phyloP scores from a whole-genome alignment of 2,329 filamentous ascomycete genomes.

The Dactylellina drechsleri region DNA sequence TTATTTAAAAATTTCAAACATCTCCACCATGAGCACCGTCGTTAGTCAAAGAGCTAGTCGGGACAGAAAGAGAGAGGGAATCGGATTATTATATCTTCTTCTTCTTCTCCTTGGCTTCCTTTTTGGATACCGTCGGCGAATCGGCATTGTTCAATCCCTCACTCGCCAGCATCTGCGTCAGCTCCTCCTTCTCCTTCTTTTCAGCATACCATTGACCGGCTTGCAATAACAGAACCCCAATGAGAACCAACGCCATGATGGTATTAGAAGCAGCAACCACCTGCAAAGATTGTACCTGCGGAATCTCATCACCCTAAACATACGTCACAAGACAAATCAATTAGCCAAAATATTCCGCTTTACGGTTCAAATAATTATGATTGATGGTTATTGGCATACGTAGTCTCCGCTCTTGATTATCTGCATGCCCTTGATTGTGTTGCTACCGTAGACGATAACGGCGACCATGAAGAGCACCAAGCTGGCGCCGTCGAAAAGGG shows the following conservation, averaged over 20 bases:
- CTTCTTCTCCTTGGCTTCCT: slow-evolving; percentile 62
- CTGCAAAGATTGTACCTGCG: slow-evolving; percentile 86
- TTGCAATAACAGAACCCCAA: slow-evolving; percentile 91
- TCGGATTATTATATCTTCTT: slow-evolving; percentile 57
- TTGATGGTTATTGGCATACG: slow-evolving; percentile 18
- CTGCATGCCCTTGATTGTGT: slow-evolving; percentile 93
- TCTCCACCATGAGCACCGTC: too few species aligned
- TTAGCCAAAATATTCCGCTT: slow-evolving; percentile 23
- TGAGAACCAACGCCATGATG: slow-evolving; percentile 88
- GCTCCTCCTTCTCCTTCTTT: slow-evolving; percentile 86
- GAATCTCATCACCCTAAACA: slow-evolving; percentile 66
- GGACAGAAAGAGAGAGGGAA: too few species aligned
- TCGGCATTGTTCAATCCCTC: slow-evolving; percentile 59
- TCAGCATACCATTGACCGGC: slow-evolving; percentile 99
- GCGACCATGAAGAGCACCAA: slow-evolving; percentile 82
- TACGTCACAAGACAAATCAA: neutral
- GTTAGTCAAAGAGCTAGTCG: too few species aligned
- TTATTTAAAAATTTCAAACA: too few species aligned
- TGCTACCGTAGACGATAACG: slow-evolving; percentile 90
- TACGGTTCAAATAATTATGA: slow-evolving; percentile 14
- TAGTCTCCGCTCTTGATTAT: slow-evolving; percentile 75
- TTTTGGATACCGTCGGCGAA: slow-evolving; percentile 62
- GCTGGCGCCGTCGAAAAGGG: slow-evolving; percentile 85
- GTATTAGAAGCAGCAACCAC: slow-evolving; percentile 95
- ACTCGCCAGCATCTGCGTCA: slow-evolving; percentile 68